phyloP scores from a whole-genome alignment of 1,284 basidiomycete species.

The Fomitopsis betulina region DNA sequence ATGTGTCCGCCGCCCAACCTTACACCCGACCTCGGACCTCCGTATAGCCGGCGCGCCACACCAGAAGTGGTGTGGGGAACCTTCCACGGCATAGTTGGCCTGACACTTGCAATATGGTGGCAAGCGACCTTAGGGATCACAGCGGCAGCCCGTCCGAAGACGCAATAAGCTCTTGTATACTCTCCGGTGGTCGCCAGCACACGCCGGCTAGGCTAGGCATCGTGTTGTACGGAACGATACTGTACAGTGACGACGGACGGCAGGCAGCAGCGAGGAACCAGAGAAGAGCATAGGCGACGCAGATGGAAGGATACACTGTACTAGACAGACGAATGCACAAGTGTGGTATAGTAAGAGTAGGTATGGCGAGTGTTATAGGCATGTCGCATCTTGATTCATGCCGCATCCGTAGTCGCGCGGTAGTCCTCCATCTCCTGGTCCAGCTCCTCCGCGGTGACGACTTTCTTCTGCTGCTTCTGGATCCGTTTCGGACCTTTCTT shows the following conservation, averaged over 20 bases:
- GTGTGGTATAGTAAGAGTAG: background rate
- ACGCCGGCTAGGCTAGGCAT: background rate
- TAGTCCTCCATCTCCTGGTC: slow-evolving; percentile 76
- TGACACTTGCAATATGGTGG: slow-evolving; percentile 73
- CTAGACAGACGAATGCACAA: background rate
- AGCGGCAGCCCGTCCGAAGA: slow-evolving; percentile 32
- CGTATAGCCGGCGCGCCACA: slow-evolving; percentile 49
- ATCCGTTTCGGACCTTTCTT: slow-evolving; percentile 66
- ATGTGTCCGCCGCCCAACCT: background rate
- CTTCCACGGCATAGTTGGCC: slow-evolving; percentile 60
- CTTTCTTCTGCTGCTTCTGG: slow-evolving; percentile 12
- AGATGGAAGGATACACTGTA: background rate
- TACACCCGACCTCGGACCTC: background rate
- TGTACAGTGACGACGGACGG: background rate
- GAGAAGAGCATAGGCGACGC: background rate
- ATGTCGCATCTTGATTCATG: background rate
- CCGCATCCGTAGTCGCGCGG: slow-evolving; percentile 30
- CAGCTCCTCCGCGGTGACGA: slow-evolving; percentile 40
- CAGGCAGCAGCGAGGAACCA: background rate
- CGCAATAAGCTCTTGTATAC: slow-evolving; percentile 12
- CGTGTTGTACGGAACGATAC: background rate
- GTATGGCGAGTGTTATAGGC: background rate
- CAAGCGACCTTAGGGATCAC: slow-evolving; percentile 58
- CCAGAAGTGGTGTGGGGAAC: slow-evolving; percentile 68
- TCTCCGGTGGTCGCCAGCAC: no score